Evolutionary conservation across 768 basidiomycete species (phyloP).

Genomic region (Boletus vinaceobasis): DNA sequence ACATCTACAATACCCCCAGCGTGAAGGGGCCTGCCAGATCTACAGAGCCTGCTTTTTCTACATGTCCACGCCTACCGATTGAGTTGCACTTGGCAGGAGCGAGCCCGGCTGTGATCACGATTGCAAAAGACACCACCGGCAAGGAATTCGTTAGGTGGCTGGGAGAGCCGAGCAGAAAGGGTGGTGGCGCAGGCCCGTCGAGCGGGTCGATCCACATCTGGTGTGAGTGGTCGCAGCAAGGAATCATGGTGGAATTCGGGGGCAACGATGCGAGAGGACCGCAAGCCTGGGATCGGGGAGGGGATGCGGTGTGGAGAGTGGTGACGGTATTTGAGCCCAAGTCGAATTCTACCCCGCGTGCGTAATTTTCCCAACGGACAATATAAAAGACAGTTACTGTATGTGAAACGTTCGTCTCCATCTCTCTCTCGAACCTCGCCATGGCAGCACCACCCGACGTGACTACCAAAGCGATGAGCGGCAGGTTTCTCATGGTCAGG

Average conservation of each 20-base stretch:
- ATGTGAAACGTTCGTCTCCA: neutral
- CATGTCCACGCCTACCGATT: slow-evolving; percentile 57
- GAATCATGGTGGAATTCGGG: slow-evolving; percentile 84
- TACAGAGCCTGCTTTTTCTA: slow-evolving; percentile 52
- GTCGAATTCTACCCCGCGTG: neutral
- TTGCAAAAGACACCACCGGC: slow-evolving; percentile 57
- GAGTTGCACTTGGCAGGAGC: slow-evolving; percentile 37
- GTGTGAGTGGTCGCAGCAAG: slow-evolving; percentile 86
- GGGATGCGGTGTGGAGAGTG: slow-evolving; percentile 76
- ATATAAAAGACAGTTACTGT: slow-evolving; percentile 4
- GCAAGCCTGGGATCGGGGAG: slow-evolving; percentile 85
- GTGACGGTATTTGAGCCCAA: slow-evolving; percentile 55
- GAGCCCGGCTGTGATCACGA: slow-evolving; percentile 40
- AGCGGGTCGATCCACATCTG: slow-evolving; percentile 86
- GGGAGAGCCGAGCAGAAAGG: slow-evolving; percentile 89
- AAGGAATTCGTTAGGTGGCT: slow-evolving; percentile 71
- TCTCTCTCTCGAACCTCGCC: slow-evolving; percentile 4
- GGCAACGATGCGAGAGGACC: slow-evolving; percentile 74
- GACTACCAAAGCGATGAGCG: slow-evolving; percentile 57
- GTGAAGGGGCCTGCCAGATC: slow-evolving; percentile 37
- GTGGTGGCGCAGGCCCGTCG: slow-evolving; percentile 82
- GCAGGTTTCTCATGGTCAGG: slow-evolving; percentile 60
- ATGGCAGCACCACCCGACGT: slow-evolving; percentile 69
- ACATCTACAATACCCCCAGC: slow-evolving; percentile 70
- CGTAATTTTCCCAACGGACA: neutral